These are phyloP conservation scores for Leishmania lainsoni DNA, from an alignment of 208 protist genomes.

Conservation along the genomic window DNA sequence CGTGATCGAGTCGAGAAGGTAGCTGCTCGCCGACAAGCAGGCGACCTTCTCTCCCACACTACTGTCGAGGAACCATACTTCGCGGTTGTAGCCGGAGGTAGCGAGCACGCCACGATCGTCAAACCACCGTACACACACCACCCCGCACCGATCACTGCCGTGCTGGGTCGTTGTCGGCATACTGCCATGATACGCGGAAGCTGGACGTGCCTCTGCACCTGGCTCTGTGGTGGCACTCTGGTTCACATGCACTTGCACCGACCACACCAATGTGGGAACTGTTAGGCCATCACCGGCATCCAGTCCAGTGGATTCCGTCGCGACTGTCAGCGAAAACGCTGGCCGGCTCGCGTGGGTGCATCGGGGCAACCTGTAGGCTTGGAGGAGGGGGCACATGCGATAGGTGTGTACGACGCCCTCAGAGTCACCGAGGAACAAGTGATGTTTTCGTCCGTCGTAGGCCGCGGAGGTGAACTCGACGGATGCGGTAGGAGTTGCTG, in stretches of 20 bases:
- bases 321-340: constrained; percentile 20
- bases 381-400: constrained; percentile 52
- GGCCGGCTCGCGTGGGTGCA: constrained; percentile 39
- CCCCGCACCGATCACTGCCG: background rate
- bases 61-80: constrained; percentile 49
- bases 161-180: background rate
- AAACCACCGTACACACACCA: constrained; percentile 45
- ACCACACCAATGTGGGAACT: background rate
- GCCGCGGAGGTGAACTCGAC: constrained; percentile 43
- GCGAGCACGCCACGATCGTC: constrained; percentile 41
- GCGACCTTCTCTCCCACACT: constrained; percentile 31
- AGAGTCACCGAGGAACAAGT: constrained; percentile 66
- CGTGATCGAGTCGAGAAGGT: constrained; percentile 15
- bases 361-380: constrained; percentile 39
- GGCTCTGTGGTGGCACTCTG: background rate
- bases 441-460: constrained; percentile 56
- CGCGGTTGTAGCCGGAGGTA: constrained; percentile 50
- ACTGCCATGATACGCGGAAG: background rate
- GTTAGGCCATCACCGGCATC: background rate
- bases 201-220: background rate
- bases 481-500: constrained; percentile 3
- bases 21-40: constrained; percentile 53
- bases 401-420: constrained; percentile 61
- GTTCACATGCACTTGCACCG: constrained; percentile 22
- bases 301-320: background rate